Conservation (phyloP, 2,329 filamentous ascomycete species). For the Chaetothyriales sp. region DNA sequence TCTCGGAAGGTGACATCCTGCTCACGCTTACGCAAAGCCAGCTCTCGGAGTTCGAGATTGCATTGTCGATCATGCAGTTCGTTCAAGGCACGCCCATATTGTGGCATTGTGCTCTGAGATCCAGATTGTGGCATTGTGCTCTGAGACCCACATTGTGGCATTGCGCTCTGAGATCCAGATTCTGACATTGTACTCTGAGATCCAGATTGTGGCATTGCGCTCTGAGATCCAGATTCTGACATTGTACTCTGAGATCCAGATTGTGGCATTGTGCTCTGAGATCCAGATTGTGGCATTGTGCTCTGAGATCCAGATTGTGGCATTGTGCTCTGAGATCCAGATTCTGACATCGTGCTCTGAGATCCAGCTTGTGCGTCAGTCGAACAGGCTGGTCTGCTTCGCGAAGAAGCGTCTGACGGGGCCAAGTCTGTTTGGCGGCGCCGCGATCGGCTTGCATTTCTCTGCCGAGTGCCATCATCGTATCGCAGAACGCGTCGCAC, state of each 20-base stretch:
- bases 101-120: no score
- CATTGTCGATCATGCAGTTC: not conserved
- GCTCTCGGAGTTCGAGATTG: conserved; percentile 4
- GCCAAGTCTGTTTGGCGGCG: not conserved
- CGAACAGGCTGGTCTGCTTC: not conserved
- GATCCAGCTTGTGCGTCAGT: not conserved
- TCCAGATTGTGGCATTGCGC: no score
- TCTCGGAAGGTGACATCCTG: conserved; percentile 11
- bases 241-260: no score
- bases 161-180: no score
- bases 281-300: no score
- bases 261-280: no score
- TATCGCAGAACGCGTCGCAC: conserved; percentile 11
- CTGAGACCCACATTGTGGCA: no score
- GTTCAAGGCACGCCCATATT: not conserved
- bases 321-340: not conserved
- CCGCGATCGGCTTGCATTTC: not conserved
- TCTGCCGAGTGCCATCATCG: not conserved
- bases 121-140: no score
- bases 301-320: no score
- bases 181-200: no score
- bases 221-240: no score
- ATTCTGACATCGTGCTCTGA: not conserved
- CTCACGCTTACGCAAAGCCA: conserved; percentile 10
- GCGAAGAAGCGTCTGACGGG: not conserved